Base-by-base conservation (phyloP, 2,329 filamentous ascomycete species). In the Tolypocladium endophyticum region DNA sequence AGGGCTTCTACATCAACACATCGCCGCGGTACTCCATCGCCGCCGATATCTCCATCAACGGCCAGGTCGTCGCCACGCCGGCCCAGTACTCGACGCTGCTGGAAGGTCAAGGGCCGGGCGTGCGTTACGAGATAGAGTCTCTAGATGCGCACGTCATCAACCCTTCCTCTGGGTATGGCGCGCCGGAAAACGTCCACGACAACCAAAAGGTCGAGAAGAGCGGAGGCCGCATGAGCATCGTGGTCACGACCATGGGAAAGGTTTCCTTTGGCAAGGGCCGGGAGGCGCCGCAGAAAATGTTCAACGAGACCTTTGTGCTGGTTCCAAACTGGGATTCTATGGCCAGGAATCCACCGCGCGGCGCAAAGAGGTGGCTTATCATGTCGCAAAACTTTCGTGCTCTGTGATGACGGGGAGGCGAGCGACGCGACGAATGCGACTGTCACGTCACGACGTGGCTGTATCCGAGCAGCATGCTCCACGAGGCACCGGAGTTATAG, bases 111-210 rank as follows among this genome's bases (percentile, higher is more conserved):
- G 73, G 84, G 77, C 53, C 74, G 64, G 65, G 76, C 75, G 74
- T 86, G 20, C 74, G 79, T 65, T 94, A 90, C 74, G 89, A 93
- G 59, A 79, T 91, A 59, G 86, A 90, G 68, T 86, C 85, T 18
- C 85, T 87, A 66, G 89, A 96, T 73, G 86, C 85, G 60, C 90
- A 95, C 64, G 84, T 92, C 55, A 77, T 93, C 67, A 94, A 93
- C 74, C 80, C 83, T 14, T 80, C 82, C 60, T 89, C 85, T 69
- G 74, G 76, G 57, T 75, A 81, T 64, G 82, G 82, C 35, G 83
- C 81, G n/a, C 78, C 81, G 3, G 80, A 79, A 7, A 73, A 66
- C 62, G 69, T 77, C 33, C 68, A 74, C 43, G 67, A 71, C 3
- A 73, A 74, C 50, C 72, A 76, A 54, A 76, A 78, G 67, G 72